These are phyloP conservation scores for Fonsecaea pedrosoi DNA, from an alignment of 2,329 filamentous ascomycete species.

Conservation along the genomic window DNA sequence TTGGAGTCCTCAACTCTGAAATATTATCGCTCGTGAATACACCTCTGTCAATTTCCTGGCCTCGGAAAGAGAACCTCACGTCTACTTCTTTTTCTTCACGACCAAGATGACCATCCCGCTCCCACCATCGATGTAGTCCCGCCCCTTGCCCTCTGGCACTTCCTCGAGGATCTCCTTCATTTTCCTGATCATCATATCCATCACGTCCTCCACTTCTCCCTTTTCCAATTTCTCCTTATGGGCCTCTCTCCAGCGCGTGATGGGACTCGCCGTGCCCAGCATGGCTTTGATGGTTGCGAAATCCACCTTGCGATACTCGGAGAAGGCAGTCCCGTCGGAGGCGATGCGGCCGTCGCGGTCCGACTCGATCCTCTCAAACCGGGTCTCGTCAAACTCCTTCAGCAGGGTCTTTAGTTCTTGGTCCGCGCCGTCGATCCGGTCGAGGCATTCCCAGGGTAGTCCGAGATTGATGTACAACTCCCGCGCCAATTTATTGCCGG, in stretches of 20 bases:
- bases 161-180: constrained; percentile 42
- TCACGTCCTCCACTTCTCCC: constrained; percentile 46
- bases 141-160: constrained; percentile 40
- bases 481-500: constrained; percentile 53
- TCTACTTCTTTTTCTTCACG: constrained; percentile 36
- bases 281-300: constrained; percentile 41
- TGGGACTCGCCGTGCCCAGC: constrained; percentile 47
- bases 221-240: constrained; percentile 47
- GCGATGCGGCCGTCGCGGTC: constrained; percentile 27
- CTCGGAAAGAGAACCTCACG: background rate
- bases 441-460: constrained; percentile 57
- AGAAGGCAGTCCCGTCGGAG: constrained; percentile 41
- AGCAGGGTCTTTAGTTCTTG: constrained; percentile 40
- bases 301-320: constrained; percentile 30
- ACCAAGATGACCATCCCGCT: constrained; percentile 37
- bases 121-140: constrained; percentile 36
- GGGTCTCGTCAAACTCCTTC: constrained; percentile 25
- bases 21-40: background rate
- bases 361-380: constrained; percentile 30
- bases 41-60: background rate
- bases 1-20: background rate
- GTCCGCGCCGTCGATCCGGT: background rate
- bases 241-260: constrained; percentile 51
- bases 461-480: constrained; percentile 52
- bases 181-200: constrained; percentile 40